Base-by-base conservation (phyloP, 768 basidiomycete genomes). In the Clavulina sp. region DNA sequence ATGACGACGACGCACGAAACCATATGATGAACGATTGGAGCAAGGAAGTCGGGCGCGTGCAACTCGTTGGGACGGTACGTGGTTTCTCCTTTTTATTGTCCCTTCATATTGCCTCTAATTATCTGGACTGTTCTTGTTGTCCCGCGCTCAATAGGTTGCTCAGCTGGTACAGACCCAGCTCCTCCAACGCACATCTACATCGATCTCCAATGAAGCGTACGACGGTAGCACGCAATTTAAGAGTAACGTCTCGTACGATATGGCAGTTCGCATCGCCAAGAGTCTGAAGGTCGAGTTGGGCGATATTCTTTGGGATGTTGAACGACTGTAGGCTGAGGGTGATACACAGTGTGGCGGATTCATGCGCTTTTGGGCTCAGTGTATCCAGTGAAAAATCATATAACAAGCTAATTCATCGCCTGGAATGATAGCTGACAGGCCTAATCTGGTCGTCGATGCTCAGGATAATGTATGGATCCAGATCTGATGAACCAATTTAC, bases 141-240 rank as follows among this genome's bases (percentile, higher is more conserved):
- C 36, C 46, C 33, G 36, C 5, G 26, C 41, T 18, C 5, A 52
- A 7, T 54, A 88, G 86, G 70, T 88, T 21, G 67, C 69, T 52
- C 78, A 86, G 55, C 70, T 88, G 2, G 70, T 76, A 0, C 68
- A 74, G 2, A 74, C 76, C 67, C 73, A 78, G 3, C 70, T 83
- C 7, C 62, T 88, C n/a, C 73, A 80, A 53, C 72, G 81, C 4
- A 78, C 74, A 3, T n/a, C n/a, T n/a, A 74, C 13, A 9, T 9
- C 48, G 13, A 33, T 13, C 72, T 2, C 40, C 64, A 3, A 29
- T 18, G 84, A 86, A 40, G 74, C 70, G 56, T 62, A 84, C 26
- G 81, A 86, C 48, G 80, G 77, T 0, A 74, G 80, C 0, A 76
- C 81, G 1, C 74, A 70, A 65, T 82, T 81, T 62, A 86, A 83